Conservation (phyloP, 805 yeast species). For the Saccharomycopsis sp. region DNA sequence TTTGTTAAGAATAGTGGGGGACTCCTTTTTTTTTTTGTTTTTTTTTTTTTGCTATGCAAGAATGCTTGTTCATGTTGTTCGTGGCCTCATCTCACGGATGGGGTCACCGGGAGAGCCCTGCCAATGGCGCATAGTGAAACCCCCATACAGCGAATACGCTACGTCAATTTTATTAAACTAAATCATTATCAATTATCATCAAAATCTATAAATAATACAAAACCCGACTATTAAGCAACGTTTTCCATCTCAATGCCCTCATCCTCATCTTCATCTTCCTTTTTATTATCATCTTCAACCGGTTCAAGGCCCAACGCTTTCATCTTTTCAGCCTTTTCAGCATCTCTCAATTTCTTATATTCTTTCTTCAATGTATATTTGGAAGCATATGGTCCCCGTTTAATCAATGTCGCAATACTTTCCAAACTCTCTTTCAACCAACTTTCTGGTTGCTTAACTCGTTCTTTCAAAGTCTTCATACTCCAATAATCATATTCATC, state of each 20-base stretch:
- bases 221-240: constrained; percentile 7
- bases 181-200: background rate
- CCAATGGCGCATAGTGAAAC: no score
- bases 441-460: constrained; percentile 92
- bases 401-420: constrained; percentile 78
- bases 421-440: constrained; percentile 88
- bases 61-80: background rate
- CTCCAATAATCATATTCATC: constrained; percentile 97
- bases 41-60: background rate
- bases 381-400: constrained; percentile 93
- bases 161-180: background rate
- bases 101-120: no score
- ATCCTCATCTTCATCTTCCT: constrained; percentile 26
- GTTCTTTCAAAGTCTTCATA: constrained; percentile 85
- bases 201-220: background rate
- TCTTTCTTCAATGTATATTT: constrained; percentile 88
- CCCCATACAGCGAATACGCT: background rate
- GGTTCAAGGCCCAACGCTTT: constrained; percentile 38
- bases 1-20: background rate
- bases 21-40: background rate
- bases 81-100: background rate
- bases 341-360: constrained; percentile 71
- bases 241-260: constrained; percentile 33
- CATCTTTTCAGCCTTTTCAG: constrained; percentile 61
- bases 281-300: constrained; percentile 21